Evolutionary conservation across 1,284 basidiomycete genomes (phyloP).

Genomic region (Ceratorhiza oryzae-sativae): DNA sequence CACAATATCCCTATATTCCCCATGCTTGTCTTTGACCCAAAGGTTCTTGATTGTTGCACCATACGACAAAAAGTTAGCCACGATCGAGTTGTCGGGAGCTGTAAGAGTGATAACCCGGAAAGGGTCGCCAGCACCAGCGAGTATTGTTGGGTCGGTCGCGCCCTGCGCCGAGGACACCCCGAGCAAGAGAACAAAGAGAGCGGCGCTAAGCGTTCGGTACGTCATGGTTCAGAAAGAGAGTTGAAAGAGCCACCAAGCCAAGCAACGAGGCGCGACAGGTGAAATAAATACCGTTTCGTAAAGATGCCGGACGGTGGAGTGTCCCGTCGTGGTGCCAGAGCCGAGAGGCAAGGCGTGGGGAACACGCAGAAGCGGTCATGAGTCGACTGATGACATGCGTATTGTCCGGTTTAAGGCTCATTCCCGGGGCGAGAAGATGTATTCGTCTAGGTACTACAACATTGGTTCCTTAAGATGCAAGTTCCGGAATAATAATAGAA

Average conservation of each 20-base stretch:
- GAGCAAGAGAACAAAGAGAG: neutral
- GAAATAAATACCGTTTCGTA: constrained; percentile 26
- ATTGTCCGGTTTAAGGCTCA: constrained; percentile 1
- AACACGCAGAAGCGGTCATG: constrained; percentile 34
- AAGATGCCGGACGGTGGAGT: constrained; percentile 22
- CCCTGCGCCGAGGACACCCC: neutral
- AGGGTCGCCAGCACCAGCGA: constrained; percentile 24
- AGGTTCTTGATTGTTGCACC: constrained; percentile 62
- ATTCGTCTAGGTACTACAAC: constrained; percentile 29
- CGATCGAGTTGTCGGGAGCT: constrained; percentile 61
- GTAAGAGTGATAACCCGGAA: constrained; percentile 54
- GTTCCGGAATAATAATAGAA: constrained; percentile 26
- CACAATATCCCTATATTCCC: constrained; percentile 58
- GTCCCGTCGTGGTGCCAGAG: constrained; percentile 21
- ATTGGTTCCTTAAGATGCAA: constrained; percentile 10
- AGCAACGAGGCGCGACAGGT: neutral
- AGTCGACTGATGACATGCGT: constrained; percentile 8
- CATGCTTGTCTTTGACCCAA: constrained; percentile 60
- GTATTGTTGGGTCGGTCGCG: neutral
- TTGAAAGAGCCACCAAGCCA: neutral
- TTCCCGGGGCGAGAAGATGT: constrained; percentile 29
- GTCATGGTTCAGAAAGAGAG: neutral
- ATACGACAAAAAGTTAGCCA: constrained; percentile 61
- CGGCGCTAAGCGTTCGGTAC: constrained; percentile 7
- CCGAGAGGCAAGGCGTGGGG: constrained; percentile 26